Conservation (phyloP, 1,284 basidiomycete genomes). For the Ganoderma boninense region DNA sequence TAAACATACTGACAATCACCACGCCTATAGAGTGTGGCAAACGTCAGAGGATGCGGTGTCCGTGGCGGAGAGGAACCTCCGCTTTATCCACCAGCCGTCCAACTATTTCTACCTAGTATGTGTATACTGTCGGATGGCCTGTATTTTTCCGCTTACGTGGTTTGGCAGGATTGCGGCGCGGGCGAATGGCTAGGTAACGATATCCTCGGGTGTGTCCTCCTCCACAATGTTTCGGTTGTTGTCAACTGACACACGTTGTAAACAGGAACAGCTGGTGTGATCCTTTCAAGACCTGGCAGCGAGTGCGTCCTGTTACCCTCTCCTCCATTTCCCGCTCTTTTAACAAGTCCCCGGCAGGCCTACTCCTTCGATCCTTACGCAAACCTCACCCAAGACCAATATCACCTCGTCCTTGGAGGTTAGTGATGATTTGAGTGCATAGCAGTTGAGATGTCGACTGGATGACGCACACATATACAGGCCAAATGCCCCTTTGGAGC, state of each 20-base stretch:
- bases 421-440: neutral
- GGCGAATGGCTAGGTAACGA: constrained; percentile 77
- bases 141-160: neutral
- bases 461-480: constrained; percentile 14
- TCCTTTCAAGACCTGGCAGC: constrained; percentile 80
- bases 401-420: constrained; percentile 70
- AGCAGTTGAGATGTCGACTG: neutral
- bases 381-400: constrained; percentile 57
- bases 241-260: too few relatives aligned
- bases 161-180: constrained; percentile 73
- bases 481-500: constrained; percentile 77
- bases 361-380: constrained; percentile 78
- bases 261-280: constrained; percentile 66
- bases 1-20: neutral
- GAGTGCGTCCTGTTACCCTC: constrained; percentile 33
- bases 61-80: constrained; percentile 30
- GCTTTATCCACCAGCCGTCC: constrained; percentile 38
- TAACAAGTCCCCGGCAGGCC: constrained; percentile 36
- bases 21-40: constrained; percentile 39
- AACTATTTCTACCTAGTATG: constrained; percentile 41
- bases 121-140: constrained; percentile 20
- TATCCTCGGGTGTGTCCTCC: constrained; percentile 30
- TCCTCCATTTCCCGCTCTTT: neutral
- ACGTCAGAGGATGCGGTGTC: constrained; percentile 32
- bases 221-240: neutral